These are phyloP conservation scores for Penicillium frequentans DNA, from an alignment of 2,329 filamentous ascomycete genomes.

Conservation along the genomic window DNA sequence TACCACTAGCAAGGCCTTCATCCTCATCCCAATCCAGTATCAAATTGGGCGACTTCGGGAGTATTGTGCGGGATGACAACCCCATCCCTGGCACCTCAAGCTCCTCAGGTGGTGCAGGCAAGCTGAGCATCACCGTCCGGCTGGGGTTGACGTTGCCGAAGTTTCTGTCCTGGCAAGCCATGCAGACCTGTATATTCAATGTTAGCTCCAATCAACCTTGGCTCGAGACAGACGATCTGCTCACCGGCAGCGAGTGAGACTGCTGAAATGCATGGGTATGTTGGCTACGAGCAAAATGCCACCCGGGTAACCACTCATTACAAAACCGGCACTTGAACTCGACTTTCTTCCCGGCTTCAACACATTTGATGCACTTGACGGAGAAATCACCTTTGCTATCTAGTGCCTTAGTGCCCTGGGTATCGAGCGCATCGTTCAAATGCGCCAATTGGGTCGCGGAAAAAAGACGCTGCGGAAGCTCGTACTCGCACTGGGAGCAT, in stretches of 20 bases:
- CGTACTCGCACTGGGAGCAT: neutral
- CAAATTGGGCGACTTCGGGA: no score
- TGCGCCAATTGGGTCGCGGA: neutral
- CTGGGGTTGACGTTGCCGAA: neutral
- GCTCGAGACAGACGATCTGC: no score
- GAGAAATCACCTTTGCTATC: no score
- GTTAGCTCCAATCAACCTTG: neutral
- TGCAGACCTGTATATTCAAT: neutral
- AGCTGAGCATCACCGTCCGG: no score
- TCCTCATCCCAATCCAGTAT: no score
- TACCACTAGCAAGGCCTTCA: no score
- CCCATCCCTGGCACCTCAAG: no score
- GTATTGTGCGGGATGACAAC: no score
- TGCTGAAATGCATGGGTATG: neutral
- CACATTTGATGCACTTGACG: no score
- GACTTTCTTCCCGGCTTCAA: no score
- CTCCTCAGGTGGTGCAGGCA: no score
- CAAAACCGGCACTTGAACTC: constrained; percentile 8
- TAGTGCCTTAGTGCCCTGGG: neutral
- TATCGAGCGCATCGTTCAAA: neutral
- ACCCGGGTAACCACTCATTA: neutral
- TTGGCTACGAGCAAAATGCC: constrained; percentile 4
- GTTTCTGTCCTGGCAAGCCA: neutral
- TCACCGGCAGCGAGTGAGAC: neutral
- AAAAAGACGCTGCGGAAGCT: neutral